phyloP scores from a whole-genome alignment of 441 rosid species.

The Bocquillonia castaneifolia region DNA sequence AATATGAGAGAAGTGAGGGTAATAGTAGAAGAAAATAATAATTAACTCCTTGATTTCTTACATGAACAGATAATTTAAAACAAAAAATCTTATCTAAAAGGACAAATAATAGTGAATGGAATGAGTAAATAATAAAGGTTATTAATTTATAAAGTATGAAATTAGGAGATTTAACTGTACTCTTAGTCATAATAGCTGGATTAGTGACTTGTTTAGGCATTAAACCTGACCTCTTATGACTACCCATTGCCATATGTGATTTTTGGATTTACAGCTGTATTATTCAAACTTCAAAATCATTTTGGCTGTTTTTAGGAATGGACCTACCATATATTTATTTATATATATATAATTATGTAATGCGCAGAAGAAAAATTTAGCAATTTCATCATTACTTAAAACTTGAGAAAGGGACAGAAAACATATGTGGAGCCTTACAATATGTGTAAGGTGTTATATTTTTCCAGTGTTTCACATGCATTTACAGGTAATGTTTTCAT shows the following conservation, averaged over 20 bases:
- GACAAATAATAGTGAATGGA: too few species aligned
- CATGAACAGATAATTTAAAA: too few species aligned
- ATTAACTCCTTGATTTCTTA: too few species aligned
- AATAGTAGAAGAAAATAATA: too few species aligned
- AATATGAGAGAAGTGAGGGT: too few species aligned
- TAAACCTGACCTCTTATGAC: not conserved
- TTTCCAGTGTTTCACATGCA: conserved; percentile 12
- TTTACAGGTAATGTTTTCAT: not conserved
- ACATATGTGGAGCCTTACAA: not conserved
- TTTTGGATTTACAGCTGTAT: too few species aligned
- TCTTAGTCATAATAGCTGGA: too few species aligned
- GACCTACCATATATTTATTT: not conserved
- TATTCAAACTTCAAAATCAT: too few species aligned
- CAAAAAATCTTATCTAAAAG: too few species aligned
- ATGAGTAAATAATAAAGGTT: too few species aligned
- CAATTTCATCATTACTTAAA: not conserved
- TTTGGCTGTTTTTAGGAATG: not conserved
- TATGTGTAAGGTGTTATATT: not conserved
- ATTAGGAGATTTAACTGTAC: not conserved
- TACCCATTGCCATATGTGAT: not conserved
- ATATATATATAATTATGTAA: not conserved
- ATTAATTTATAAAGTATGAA: too few species aligned
- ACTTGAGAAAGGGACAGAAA: not conserved
- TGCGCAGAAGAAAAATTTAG: not conserved
- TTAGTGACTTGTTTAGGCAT: not conserved